Evolutionary conservation across 352 stramenopile genomes (phyloP).

Genomic region (Phytophthora kernoviae): DNA sequence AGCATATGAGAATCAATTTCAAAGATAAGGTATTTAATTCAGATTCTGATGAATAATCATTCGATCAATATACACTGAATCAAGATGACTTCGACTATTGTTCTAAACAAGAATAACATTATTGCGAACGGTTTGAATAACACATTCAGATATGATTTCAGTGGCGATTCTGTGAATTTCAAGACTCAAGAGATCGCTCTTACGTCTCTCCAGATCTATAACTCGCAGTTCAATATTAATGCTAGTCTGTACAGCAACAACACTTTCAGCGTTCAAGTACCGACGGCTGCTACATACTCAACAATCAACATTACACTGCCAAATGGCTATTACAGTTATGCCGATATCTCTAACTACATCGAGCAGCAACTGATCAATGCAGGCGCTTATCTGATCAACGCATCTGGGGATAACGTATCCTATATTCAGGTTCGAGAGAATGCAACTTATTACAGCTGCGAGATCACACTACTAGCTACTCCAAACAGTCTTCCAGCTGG

Average conservation of each 20-base stretch:
- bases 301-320: conserved; percentile 1
- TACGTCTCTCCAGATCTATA: not conserved
- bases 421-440: conserved; percentile 7
- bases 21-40: too few relatives aligned
- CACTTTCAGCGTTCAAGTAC: not conserved
- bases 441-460: not conserved
- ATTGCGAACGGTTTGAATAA: too few relatives aligned
- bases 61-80: too few relatives aligned
- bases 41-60: too few relatives aligned
- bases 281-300: not conserved
- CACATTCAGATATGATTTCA: too few relatives aligned
- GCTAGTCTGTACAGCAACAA: not conserved
- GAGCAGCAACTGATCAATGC: too few relatives aligned
- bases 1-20: too few relatives aligned
- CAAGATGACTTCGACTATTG: too few relatives aligned
- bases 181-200: conserved; percentile 1
- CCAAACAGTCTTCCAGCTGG: not conserved
- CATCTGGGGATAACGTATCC: not conserved
- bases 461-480: not conserved
- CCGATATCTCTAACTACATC: conserved; percentile 2
- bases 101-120: too few relatives aligned
- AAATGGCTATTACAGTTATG: not conserved
- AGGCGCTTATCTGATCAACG: not conserved
- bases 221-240: conserved; percentile 7
- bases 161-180: not conserved